These are phyloP conservation scores for Combretum micranthum DNA, from an alignment of 345 rosid species.

Conservation along the genomic window DNA sequence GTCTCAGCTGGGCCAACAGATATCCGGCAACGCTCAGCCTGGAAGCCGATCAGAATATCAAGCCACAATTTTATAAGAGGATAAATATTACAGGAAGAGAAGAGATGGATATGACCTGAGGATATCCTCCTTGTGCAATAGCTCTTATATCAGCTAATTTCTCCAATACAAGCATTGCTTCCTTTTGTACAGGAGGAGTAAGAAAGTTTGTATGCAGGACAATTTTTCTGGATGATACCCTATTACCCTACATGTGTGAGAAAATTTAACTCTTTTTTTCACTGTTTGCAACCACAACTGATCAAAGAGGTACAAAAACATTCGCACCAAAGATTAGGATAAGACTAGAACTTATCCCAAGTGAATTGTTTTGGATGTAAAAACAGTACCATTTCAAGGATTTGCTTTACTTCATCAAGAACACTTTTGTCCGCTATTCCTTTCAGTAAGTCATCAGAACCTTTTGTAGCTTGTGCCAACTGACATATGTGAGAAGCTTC, in stretches of 20 bases:
- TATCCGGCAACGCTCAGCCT: conserved; percentile 94
- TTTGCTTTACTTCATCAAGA: conserved; percentile 62
- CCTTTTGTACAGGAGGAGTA: conserved; percentile 73
- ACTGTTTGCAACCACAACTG: neutral
- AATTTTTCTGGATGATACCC: conserved; percentile 60
- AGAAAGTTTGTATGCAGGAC: conserved; percentile 73
- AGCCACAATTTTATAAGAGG: conserved; percentile 4
- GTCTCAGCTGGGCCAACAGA: conserved; percentile 74
- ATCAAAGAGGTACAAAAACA: neutral
- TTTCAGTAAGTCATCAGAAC: conserved; percentile 50
- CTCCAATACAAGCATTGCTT: conserved; percentile 47
- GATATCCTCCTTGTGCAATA: conserved; percentile 83
- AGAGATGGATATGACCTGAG: conserved; percentile 44
- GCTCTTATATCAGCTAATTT: conserved; percentile 64
- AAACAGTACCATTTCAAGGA: conserved; percentile 64
- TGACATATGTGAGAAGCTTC: conserved; percentile 48
- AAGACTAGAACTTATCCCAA: neutral
- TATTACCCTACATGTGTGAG: conserved; percentile 43
- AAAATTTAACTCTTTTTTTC: neutral
- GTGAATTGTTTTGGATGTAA: neutral
- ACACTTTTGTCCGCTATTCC: conserved; percentile 48
- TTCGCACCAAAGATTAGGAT: too few relatives aligned
- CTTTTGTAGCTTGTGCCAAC: conserved; percentile 54
- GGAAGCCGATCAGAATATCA: conserved; percentile 14
- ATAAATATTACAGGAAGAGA: conserved; percentile 1